Percentiles rank a stretch among this genome's conserved stretches.
These are phyloP conservation scores for Ophiognomonia clavigignenti-juglandacearum DNA, from an alignment of 2,329 filamentous ascomycete genomes.

Conservation along the genomic window DNA sequence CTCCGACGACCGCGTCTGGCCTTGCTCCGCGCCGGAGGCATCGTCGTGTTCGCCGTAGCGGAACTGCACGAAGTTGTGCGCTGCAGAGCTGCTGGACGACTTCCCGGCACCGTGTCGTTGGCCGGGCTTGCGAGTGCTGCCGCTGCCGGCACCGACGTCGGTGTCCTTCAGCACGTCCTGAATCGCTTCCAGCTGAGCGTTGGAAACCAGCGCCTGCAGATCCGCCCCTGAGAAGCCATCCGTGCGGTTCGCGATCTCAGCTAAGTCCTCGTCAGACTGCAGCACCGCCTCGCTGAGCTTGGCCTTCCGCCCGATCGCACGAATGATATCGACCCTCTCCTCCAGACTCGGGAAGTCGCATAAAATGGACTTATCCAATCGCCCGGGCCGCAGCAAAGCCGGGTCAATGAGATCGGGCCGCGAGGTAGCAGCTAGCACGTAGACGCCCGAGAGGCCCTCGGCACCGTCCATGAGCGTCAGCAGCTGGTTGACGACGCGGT, in stretches of 20 bases:
- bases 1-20: slow-evolving; percentile 43
- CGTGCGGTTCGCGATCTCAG: slow-evolving; percentile 73
- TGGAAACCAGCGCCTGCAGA: slow-evolving; percentile 90
- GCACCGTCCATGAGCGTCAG: slow-evolving; percentile 99
- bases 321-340: slow-evolving; percentile 84
- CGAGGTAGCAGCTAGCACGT: slow-evolving; percentile 91
- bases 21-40: slow-evolving; percentile 37
- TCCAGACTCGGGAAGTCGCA: slow-evolving; percentile 80
- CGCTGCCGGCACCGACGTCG: slow-evolving; percentile 28
- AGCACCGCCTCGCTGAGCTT: slow-evolving; percentile 65
- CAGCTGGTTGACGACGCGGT: slow-evolving; percentile 96
- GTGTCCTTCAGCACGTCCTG: slow-evolving; percentile 79
- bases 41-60: slow-evolving; percentile 64
- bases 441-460: slow-evolving; percentile 89
- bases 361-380: slow-evolving; percentile 86
- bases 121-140: slow-evolving; percentile 27
- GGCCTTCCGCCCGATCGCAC: slow-evolving; percentile 77
- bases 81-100: slow-evolving; percentile 19
- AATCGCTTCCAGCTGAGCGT: slow-evolving; percentile 94
- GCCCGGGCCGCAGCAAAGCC: slow-evolving; percentile 82
- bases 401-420: slow-evolving; percentile 94
- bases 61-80: slow-evolving; percentile 72
- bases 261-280: slow-evolving; percentile 49
- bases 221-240: slow-evolving; percentile 93
- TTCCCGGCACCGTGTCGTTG: slow-evolving; percentile 6